Conservation (phyloP, 768 basidiomycete species). For the Rhizopogon sp. region DNA sequence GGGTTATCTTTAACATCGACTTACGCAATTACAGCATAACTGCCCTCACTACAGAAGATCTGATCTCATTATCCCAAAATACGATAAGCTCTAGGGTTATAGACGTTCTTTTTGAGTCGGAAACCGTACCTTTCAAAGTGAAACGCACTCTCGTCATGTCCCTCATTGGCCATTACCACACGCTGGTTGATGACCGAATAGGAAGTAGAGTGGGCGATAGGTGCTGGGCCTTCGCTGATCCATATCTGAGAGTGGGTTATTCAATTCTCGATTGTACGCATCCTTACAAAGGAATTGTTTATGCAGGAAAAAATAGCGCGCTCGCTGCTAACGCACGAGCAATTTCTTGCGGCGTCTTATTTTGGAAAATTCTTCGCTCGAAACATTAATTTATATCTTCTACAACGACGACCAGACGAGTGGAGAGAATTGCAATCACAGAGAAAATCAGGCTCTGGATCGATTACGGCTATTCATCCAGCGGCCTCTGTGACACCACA, state of each 20-base stretch:
- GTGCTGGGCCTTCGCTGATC: constrained; percentile 90
- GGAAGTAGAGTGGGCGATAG: constrained; percentile 88
- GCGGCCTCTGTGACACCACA: not conserved
- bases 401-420: constrained; percentile 74
- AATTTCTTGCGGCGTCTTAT: constrained; percentile 66
- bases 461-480: constrained; percentile 9
- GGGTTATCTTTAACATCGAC: not conserved
- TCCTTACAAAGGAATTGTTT: constrained; percentile 1
- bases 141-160: constrained; percentile 69
- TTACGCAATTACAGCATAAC: constrained; percentile 42
- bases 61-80: constrained; percentile 55
- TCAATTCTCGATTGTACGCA: not conserved
- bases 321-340: constrained; percentile 68
- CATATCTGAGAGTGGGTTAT: constrained; percentile 72
- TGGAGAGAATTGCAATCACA: constrained; percentile 73
- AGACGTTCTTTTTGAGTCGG: constrained; percentile 69
- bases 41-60: constrained; percentile 51
- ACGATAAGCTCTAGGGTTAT: constrained; percentile 74
- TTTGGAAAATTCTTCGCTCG: constrained; percentile 87
- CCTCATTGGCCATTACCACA: constrained; percentile 75
- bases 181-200: constrained; percentile 83
- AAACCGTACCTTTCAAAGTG: constrained; percentile 55
- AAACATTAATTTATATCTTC: constrained; percentile 71
- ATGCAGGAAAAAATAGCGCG: constrained; percentile 86
- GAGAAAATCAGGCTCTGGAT: constrained; percentile 25